phyloP scores from a whole-genome alignment of 257 asterid species.

The Catharanthus roseus region DNA sequence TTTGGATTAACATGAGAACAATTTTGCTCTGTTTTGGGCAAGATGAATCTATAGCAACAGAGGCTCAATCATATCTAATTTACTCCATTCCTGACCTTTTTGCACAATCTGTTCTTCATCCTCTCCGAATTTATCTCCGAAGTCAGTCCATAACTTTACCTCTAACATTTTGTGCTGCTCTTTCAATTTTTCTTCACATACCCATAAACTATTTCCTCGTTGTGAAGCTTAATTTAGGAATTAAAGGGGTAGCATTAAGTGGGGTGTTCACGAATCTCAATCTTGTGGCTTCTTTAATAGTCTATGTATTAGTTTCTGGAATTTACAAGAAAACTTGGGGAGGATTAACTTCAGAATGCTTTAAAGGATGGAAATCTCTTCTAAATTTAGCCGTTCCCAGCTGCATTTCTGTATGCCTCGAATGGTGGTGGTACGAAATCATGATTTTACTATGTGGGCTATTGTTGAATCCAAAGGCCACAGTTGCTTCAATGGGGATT shows the following conservation, averaged over 20 bases:
- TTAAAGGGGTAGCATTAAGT: constrained; percentile 55
- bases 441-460: constrained; percentile 72
- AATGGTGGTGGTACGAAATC: constrained; percentile 97
- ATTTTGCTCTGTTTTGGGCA: constrained; percentile 54
- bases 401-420: constrained; percentile 76
- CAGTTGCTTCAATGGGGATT: constrained; percentile 84
- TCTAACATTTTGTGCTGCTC: constrained; percentile 54
- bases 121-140: constrained; percentile 61
- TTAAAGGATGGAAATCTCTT: constrained; percentile 55
- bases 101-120: constrained; percentile 60
- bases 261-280: constrained; percentile 63
- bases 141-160: constrained; percentile 73
- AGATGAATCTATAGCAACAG: constrained; percentile 47
- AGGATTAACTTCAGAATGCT: constrained; percentile 41
- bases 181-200: constrained; percentile 46
- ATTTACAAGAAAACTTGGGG: constrained; percentile 58
- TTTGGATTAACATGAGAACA: constrained; percentile 60
- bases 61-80: constrained; percentile 53
- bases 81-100: constrained; percentile 62
- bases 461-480: constrained; percentile 48
- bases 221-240: constrained; percentile 40
- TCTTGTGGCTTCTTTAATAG: constrained; percentile 40
- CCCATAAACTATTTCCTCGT: constrained; percentile 66
- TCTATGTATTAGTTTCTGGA: constrained; percentile 46
- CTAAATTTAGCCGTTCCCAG: constrained; percentile 60